These are phyloP conservation scores for Gynandropsis gynandra DNA, from an alignment of 345 rosid species.

Conservation along the genomic window DNA sequence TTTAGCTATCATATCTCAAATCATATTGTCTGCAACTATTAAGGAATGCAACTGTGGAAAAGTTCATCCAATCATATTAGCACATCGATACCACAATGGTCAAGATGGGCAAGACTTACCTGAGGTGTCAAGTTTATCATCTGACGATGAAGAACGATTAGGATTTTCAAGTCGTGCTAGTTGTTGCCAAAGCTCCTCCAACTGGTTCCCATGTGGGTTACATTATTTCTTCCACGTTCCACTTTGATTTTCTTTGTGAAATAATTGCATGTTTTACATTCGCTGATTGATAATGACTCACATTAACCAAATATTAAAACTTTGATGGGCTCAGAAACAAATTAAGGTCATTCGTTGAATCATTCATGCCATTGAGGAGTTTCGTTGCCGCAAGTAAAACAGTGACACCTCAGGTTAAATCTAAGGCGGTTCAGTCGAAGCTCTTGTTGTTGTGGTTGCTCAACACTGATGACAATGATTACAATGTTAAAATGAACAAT, in stretches of 20 bases:
- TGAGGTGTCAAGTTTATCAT: slow-evolving; percentile 93
- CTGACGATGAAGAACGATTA: slow-evolving; percentile 82
- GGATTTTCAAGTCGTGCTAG: slow-evolving; percentile 92
- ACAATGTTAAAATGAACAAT: too few relatives aligned
- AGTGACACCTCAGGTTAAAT: too few relatives aligned
- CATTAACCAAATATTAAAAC: not conserved
- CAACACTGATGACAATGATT: too few relatives aligned
- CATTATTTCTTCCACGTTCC: not conserved
- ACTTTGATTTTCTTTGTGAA: too few relatives aligned
- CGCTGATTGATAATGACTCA: not conserved
- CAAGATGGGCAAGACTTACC: slow-evolving; percentile 86
- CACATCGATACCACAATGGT: too few relatives aligned
- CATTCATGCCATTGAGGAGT: slow-evolving; percentile 54
- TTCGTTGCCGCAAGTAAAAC: slow-evolving; percentile 42
- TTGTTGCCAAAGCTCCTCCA: slow-evolving; percentile 60
- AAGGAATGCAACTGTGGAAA: too few relatives aligned
- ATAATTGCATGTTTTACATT: too few relatives aligned
- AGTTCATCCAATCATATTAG: too few relatives aligned
- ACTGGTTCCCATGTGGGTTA: slow-evolving; percentile 53
- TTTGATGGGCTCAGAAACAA: slow-evolving; percentile 45
- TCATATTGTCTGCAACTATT: too few relatives aligned
- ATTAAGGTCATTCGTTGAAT: slow-evolving; percentile 47
- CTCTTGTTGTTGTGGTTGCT: too few relatives aligned
- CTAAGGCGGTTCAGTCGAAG: too few relatives aligned
- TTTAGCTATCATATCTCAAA: too few relatives aligned